phyloP scores from a whole-genome alignment of 305 asterid species.

The Fraxinus angustifolia region DNA sequence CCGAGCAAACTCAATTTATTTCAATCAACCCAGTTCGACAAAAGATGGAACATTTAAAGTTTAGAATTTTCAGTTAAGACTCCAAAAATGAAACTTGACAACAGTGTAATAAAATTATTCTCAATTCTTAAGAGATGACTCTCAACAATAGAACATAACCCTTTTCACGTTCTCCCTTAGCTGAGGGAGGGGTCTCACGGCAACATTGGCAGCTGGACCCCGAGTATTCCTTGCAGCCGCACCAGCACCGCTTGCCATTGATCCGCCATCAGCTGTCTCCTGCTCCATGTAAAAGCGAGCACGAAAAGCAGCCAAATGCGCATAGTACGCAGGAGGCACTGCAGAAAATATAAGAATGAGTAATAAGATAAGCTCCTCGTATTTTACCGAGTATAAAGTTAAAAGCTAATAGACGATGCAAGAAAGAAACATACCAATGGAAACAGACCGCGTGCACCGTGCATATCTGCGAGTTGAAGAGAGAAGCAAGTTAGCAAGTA shows the following conservation, averaged over 20 bases:
- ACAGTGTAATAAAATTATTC: neutral
- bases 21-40: neutral
- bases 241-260: constrained; percentile 62
- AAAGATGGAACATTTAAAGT: neutral
- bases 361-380: neutral
- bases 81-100: neutral
- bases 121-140: neutral
- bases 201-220: constrained; percentile 48
- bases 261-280: constrained; percentile 76
- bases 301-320: constrained; percentile 92
- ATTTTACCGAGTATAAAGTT: neutral
- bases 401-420: neutral
- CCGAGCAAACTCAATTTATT: neutral
- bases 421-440: constrained; percentile 60
- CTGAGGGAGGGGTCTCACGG: constrained; percentile 87
- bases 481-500: neutral
- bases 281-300: constrained; percentile 95
- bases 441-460: constrained; percentile 93
- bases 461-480: constrained; percentile 61
- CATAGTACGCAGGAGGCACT: constrained; percentile 99
- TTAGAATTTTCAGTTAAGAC: neutral
- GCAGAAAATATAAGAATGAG: constrained; percentile 1
- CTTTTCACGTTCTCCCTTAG: constrained; percentile 82
- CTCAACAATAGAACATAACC: constrained; percentile 88
- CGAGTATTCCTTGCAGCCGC: constrained; percentile 52